Evolutionary conservation across 78 protist genomes (phyloP).

Genomic region (Dictyostelium brefeldianum): DNA sequence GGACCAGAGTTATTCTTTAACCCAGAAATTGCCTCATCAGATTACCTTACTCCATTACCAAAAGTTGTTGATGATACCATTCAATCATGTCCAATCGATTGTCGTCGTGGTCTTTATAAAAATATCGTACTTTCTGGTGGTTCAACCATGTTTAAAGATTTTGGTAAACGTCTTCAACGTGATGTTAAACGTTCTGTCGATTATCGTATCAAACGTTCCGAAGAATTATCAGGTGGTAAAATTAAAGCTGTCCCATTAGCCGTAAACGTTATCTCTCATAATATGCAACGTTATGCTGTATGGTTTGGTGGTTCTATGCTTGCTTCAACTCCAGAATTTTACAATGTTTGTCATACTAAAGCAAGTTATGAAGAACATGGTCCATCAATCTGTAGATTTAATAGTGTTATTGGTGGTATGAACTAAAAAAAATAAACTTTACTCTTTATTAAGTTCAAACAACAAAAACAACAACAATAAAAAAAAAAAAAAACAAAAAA

Average conservation of each 20-base stretch:
- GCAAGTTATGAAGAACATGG: slow-evolving; percentile 98
- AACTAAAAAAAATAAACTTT: neutral
- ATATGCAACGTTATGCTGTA: slow-evolving; percentile 98
- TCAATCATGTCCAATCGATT: slow-evolving; percentile 98
- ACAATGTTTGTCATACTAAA: slow-evolving; percentile 93
- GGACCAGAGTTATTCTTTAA: slow-evolving; percentile 99
- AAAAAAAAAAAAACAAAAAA: too few relatives aligned
- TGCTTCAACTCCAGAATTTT: slow-evolving; percentile 96
- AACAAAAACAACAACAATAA: too few relatives aligned
- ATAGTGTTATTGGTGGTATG: slow-evolving; percentile 85
- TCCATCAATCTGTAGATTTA: slow-evolving; percentile 94
- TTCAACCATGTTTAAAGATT: slow-evolving; percentile 99
- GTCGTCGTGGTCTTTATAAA: slow-evolving; percentile 96
- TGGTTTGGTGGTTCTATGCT: slow-evolving; percentile 98
- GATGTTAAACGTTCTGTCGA: slow-evolving; percentile 92
- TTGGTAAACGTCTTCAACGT: slow-evolving; percentile 95
- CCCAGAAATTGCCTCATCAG: slow-evolving; percentile 98
- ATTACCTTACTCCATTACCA: slow-evolving; percentile 96
- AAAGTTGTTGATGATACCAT: slow-evolving; percentile 93
- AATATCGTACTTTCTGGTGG: slow-evolving; percentile 99
- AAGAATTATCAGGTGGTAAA: slow-evolving; percentile 88
- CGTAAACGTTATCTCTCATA: slow-evolving; percentile 97
- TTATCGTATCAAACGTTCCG: slow-evolving; percentile 83
- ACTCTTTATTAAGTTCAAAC: too few relatives aligned
- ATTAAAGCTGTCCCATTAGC: slow-evolving; percentile 92